Percentiles rank a stretch among this genome's conserved stretches.
These are phyloP conservation scores for Plantago lanceolata DNA, from an alignment of 305 asterid species.

Conservation along the genomic window DNA sequence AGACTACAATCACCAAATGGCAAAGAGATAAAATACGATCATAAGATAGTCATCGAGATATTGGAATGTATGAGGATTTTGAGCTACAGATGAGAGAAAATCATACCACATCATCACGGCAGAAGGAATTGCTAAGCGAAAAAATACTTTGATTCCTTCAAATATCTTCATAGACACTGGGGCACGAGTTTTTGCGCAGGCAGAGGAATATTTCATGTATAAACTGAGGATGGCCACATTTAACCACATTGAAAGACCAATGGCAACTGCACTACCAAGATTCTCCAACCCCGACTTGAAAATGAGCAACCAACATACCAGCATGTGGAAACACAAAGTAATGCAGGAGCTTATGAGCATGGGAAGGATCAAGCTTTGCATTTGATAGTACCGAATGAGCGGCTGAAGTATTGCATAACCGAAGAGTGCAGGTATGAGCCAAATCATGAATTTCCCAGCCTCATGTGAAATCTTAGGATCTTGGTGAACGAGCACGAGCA, in stretches of 20 bases:
- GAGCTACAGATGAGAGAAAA: background rate
- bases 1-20: constrained; percentile 32
- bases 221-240: constrained; percentile 40
- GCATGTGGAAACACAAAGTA: constrained; percentile 50
- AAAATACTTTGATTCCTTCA: constrained; percentile 46
- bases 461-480: constrained; percentile 62
- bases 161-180: constrained; percentile 51
- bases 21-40: background rate
- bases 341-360: constrained; percentile 50
- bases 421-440: constrained; percentile 65
- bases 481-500: constrained; percentile 55
- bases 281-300: constrained; percentile 36
- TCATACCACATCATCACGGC: constrained; percentile 70
- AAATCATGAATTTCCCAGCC: constrained; percentile 51
- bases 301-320: constrained; percentile 54
- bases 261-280: constrained; percentile 56
- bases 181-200: constrained; percentile 48
- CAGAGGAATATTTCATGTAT: constrained; percentile 47
- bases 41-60: background rate
- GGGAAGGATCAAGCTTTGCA: constrained; percentile 62
- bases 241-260: constrained; percentile 61
- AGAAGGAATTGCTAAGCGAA: constrained; percentile 64
- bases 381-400: constrained; percentile 55
- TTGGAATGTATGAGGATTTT: background rate
- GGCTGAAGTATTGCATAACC: constrained; percentile 73